Conservation (phyloP, 371 early-diverging fungal species). For the Vairimorpha apis region DNA sequence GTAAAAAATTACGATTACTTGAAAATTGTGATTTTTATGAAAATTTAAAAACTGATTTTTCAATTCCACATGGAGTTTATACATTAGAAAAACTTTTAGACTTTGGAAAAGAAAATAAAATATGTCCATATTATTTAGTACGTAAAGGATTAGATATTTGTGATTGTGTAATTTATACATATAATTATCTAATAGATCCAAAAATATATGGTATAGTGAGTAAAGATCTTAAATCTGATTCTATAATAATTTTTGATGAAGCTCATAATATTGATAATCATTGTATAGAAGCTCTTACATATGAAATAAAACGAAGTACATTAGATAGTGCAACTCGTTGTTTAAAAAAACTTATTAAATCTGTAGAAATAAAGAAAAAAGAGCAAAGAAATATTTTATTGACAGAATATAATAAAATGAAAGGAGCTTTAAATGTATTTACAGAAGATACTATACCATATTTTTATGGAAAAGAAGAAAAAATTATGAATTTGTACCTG, state of each 20-base stretch:
- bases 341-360: slow-evolving; percentile 66
- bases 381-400: slow-evolving; percentile 72
- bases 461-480: slow-evolving; percentile 27
- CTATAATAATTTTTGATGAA: slow-evolving; percentile 97
- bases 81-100: slow-evolving; percentile 81
- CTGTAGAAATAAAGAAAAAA: slow-evolving; percentile 66
- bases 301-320: slow-evolving; percentile 78
- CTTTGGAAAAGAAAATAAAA: slow-evolving; percentile 68
- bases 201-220: slow-evolving; percentile 91
- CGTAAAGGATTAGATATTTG: slow-evolving; percentile 75
- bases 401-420: slow-evolving; percentile 18
- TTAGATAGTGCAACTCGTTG: slow-evolving; percentile 71
- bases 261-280: slow-evolving; percentile 91
- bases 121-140: slow-evolving; percentile 89
- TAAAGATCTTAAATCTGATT: slow-evolving; percentile 74
- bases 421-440: slow-evolving; percentile 11
- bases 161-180: slow-evolving; percentile 94
- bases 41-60: slow-evolving; percentile 66
- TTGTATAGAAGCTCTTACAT: slow-evolving; percentile 88
- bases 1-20: slow-evolving; percentile 25
- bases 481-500: slow-evolving; percentile 79
- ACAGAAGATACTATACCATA: slow-evolving; percentile 28
- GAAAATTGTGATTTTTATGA: slow-evolving; percentile 63
- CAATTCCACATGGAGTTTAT: slow-evolving; percentile 81
- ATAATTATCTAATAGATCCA: slow-evolving; percentile 96